Conservation (phyloP, 1,139 yeast genomes). For the Sugiyamaella japonica region DNA sequence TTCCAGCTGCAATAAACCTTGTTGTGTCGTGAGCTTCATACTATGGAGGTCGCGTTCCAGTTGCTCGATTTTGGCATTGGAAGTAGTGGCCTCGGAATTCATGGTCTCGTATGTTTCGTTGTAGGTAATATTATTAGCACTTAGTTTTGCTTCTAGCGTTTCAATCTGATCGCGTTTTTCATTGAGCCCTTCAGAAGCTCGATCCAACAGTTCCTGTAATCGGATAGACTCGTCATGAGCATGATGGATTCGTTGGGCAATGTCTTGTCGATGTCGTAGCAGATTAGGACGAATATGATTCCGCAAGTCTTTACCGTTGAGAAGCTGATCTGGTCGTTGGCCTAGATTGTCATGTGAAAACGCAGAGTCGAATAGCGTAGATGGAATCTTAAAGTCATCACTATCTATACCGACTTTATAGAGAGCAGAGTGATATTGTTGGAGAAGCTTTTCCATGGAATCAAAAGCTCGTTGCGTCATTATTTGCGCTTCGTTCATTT, state of each 20-base stretch:
- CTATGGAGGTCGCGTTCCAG: conserved; percentile 61
- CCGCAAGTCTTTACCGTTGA: conserved; percentile 38
- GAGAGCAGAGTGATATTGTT: conserved; percentile 57
- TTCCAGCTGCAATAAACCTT: conserved; percentile 56
- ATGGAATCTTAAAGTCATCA: conserved; percentile 36
- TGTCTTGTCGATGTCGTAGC: conserved; percentile 49
- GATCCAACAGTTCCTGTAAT: conserved; percentile 61
- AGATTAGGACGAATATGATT: conserved; percentile 44
- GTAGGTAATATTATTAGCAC: conserved; percentile 53
- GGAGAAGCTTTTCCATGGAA: conserved; percentile 52
- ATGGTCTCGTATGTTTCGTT: conserved; percentile 60
- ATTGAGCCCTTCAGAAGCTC: conserved; percentile 52
- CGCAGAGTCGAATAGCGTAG: conserved; percentile 35
- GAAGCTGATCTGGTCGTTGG: conserved; percentile 44
- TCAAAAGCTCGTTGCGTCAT: conserved; percentile 52
- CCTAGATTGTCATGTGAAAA: conserved; percentile 45
- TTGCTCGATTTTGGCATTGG: conserved; percentile 65
- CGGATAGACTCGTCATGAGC: conserved; percentile 60
- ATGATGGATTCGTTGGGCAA: conserved; percentile 51
- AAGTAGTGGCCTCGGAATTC: conserved; percentile 54
- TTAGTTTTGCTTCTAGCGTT: conserved; percentile 56
- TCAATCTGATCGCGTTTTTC: conserved; percentile 64
- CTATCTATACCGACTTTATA: conserved; percentile 47
- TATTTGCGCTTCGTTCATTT: conserved; percentile 49
- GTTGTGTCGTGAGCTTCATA: conserved; percentile 54